These are phyloP conservation scores for Podaxis rugospora DNA, from an alignment of 768 basidiomycete genomes.

Conservation along the genomic window DNA sequence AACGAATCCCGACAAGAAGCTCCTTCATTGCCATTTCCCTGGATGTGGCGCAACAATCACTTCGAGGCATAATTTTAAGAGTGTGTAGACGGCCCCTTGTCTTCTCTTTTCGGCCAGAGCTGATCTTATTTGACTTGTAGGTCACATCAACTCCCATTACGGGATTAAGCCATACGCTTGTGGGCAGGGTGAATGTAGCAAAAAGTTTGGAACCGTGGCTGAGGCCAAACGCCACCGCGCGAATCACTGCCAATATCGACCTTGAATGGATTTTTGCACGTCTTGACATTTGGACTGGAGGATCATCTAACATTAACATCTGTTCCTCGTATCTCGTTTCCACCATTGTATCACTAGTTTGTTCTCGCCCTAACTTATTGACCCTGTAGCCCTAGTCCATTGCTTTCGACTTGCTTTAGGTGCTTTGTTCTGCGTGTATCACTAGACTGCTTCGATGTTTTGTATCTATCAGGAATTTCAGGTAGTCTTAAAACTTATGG, in stretches of 20 bases:
- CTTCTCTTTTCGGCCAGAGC: not conserved
- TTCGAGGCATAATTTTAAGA: constrained; percentile 8
- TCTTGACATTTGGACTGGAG: not conserved
- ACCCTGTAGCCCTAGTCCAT: not conserved
- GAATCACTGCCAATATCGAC: constrained; percentile 1
- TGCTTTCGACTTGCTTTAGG: not conserved
- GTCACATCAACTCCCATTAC: constrained; percentile 2
- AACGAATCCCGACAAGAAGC: constrained; percentile 3
- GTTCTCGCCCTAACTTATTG: not conserved
- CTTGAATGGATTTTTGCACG: not conserved
- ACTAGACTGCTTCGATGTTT: not conserved
- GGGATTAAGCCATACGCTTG: constrained; percentile 4
- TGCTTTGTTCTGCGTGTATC: not conserved
- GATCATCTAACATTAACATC: not conserved
- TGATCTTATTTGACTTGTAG: not conserved
- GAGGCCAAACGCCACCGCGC: constrained; percentile 9
- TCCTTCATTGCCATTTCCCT: not conserved
- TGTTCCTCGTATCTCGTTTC: not conserved
- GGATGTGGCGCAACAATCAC: constrained; percentile 9
- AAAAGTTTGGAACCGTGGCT: constrained; percentile 1
- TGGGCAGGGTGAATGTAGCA: constrained; percentile 1
- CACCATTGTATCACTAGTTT: not conserved
- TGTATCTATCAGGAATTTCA: not conserved
- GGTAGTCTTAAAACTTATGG: not conserved
- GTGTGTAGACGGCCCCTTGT: not conserved